Conservation (phyloP, 495 filamentous ascomycete species). For the Pseudoneurospora amorphoporcata region DNA sequence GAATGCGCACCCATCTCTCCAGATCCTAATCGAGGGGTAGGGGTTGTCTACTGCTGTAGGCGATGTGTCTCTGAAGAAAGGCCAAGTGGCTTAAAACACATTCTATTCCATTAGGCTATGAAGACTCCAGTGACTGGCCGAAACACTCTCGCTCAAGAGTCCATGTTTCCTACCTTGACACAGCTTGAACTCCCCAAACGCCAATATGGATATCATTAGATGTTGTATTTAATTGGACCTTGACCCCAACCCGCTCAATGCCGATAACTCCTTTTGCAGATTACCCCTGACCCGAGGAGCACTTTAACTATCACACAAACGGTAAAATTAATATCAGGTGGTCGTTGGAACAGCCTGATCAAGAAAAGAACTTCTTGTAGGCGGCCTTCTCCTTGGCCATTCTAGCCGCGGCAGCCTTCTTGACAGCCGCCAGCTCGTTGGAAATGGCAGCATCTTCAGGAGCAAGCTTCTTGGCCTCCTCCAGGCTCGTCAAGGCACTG, state of each 20-base stretch:
- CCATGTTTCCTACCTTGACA: background rate
- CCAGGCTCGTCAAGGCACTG: conserved; percentile 63
- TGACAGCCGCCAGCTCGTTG: conserved; percentile 64
- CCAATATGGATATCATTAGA: background rate
- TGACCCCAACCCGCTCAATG: background rate
- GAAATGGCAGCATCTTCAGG: conserved; percentile 67
- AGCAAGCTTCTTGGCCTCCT: conserved; percentile 60
- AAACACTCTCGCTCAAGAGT: background rate
- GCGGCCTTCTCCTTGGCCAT: conserved; percentile 79
- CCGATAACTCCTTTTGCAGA: background rate
- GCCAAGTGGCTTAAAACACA: background rate
- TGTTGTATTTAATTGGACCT: background rate
- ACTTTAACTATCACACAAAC: background rate
- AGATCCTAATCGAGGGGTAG: background rate
- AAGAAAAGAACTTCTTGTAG: conserved; percentile 76
- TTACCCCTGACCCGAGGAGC: background rate
- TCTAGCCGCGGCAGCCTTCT: conserved; percentile 61
- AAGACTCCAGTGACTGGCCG: background rate
- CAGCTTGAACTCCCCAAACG: background rate
- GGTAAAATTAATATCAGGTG: background rate
- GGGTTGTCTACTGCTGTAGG: background rate
- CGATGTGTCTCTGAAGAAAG: background rate
- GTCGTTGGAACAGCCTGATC: background rate
- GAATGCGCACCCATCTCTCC: background rate
- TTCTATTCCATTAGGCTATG: background rate